phyloP scores from a whole-genome alignment of 805 yeast species.

The Babjeviella inositovora region DNA sequence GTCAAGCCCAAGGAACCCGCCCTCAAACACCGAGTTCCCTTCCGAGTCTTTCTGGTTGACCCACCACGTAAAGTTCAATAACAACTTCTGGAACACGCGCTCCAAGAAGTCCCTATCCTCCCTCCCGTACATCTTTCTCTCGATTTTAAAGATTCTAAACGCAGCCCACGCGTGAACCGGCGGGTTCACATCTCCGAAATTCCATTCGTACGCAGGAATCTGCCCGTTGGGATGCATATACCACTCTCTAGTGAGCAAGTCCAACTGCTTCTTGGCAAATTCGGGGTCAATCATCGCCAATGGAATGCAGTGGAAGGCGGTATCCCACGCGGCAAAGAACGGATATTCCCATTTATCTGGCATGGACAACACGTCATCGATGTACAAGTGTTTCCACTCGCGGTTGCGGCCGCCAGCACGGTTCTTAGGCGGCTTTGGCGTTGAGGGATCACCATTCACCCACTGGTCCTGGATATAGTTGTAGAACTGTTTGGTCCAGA shows the following conservation, averaged over 20 bases:
- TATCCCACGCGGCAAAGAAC: slow-evolving; percentile 94
- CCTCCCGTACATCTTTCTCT: slow-evolving; percentile 68
- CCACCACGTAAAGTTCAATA: slow-evolving; percentile 95
- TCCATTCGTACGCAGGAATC: slow-evolving; percentile 95
- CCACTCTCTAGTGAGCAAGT: slow-evolving; percentile 83
- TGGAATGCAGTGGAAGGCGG: slow-evolving; percentile 90
- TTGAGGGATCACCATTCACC: slow-evolving; percentile 72
- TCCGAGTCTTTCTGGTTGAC: slow-evolving; percentile 78
- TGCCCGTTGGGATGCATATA: slow-evolving; percentile 98
- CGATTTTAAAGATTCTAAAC: slow-evolving; percentile 74
- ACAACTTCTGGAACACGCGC: slow-evolving; percentile 80
- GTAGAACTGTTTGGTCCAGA: slow-evolving; percentile 90
- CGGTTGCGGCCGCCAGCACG: slow-evolving; percentile 78
- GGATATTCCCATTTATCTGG: slow-evolving; percentile 97
- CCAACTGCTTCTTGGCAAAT: slow-evolving; percentile 80
- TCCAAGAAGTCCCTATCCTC: slow-evolving; percentile 77
- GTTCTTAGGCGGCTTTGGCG: slow-evolving; percentile 64
- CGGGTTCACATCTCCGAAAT: slow-evolving; percentile 88
- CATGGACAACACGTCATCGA: slow-evolving; percentile 74
- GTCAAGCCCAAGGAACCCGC: slow-evolving; percentile 87
- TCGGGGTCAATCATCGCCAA: slow-evolving; percentile 87
- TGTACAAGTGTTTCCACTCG: slow-evolving; percentile 81
- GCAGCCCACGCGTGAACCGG: slow-evolving; percentile 97
- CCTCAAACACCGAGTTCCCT: slow-evolving; percentile 85
- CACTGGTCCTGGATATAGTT: slow-evolving; percentile 76